These are phyloP conservation scores for Macadamia integrifolia DNA, from an alignment of 164 flowering plant genomes.

Conservation along the genomic window DNA sequence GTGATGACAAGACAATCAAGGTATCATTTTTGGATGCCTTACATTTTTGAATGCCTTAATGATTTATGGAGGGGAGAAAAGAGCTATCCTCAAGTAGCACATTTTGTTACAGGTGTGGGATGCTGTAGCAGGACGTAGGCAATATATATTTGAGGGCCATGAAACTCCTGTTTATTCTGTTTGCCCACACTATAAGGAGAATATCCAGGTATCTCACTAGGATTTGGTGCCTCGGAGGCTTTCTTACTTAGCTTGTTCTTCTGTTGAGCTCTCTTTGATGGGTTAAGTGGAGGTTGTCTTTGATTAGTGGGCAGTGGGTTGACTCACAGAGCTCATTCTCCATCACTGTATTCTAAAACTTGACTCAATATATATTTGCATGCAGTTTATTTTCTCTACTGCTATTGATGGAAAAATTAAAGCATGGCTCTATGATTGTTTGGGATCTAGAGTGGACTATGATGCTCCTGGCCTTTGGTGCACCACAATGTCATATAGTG, in stretches of 20 bases:
- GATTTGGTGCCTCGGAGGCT: background rate
- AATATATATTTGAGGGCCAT: slow-evolving; percentile 61
- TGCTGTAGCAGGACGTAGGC: slow-evolving; percentile 42
- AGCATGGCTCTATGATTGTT: slow-evolving; percentile 49
- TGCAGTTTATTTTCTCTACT: slow-evolving; percentile 54
- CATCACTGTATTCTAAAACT: background rate
- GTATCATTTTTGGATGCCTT: slow-evolving; percentile 16
- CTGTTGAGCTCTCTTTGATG: background rate
- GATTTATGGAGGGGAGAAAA: background rate
- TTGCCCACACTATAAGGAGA: slow-evolving; percentile 68
- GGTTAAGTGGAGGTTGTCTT: background rate
- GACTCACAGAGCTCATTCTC: background rate
- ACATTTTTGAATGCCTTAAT: no score
- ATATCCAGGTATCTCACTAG: slow-evolving; percentile 39
- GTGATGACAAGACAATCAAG: slow-evolving; percentile 63
- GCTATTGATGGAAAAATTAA: slow-evolving; percentile 62
- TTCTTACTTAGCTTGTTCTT: background rate
- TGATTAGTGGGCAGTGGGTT: background rate
- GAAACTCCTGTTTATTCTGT: slow-evolving; percentile 74
- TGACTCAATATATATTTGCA: background rate
- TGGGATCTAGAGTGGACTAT: slow-evolving; percentile 51
- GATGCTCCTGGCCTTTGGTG: slow-evolving; percentile 53
- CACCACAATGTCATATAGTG: slow-evolving; percentile 55
- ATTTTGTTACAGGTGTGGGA: slow-evolving; percentile 48
- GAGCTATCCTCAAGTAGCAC: background rate